Evolutionary conservation across 352 stramenopile species (phyloP), one percentile per base, ranked within the genome.

Genomic region (Peronospora destructor): DNA sequence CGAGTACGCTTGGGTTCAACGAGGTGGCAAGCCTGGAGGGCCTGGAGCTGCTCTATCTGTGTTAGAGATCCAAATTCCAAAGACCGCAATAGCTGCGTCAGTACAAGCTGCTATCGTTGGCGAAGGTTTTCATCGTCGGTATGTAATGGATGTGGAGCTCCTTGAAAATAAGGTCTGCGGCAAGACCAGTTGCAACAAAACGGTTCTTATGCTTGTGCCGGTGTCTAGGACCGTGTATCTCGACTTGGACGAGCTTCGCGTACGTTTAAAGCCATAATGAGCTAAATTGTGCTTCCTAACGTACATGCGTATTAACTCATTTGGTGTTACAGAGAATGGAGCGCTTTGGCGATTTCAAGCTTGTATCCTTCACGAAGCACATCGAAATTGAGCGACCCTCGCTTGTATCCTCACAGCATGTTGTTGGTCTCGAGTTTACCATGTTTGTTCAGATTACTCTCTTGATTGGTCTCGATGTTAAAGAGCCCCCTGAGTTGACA

Each of bases 371-470:
- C 40, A 42, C 60, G 6, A 83, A 83, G 34, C 68, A 85, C 54
- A 83, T 85, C 30, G 73, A 85, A 41, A 85, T 85, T 12, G 73
- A 85, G 35, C 71, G 71, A 5, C 73, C 73, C 11, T 69, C 73
- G 7, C 36, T 71, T 5, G 57, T 85, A 43, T 83, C 71, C 0
- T 59, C 68, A 13, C 73, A 83, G 43, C 69, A 85, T 46, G 53
- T 68, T 6, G 63, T 85, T 46, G 67, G 64, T 3, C 57, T 85
- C 14, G 51, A 64, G 28, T 73, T 85, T 49, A 38, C 45, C 11
- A 50, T 78, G 68, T 78, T 49, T 25, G 70, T 68, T 9, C 5
- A 8, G 13, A 14, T 57, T 41, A 11, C 11, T 42, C 29, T 34
- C 6, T 35, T 36, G 13, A 0, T 25, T 35, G 9, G 14, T 35